phyloP scores from a whole-genome alignment of 306 rosid genomes.

The Erythrophleum fordii region DNA sequence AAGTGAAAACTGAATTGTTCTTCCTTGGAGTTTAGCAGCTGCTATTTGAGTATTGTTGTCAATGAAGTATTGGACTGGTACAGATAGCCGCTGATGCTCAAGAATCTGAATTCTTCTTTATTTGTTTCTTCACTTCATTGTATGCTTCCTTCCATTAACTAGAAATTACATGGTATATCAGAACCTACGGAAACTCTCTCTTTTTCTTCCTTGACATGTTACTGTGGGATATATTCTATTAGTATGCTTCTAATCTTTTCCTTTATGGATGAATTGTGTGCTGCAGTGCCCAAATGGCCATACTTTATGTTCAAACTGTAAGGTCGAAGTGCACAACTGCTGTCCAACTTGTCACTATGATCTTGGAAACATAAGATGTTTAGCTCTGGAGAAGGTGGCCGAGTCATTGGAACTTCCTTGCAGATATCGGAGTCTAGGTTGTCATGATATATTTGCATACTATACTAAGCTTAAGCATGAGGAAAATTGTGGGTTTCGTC shows the following conservation, averaged over 20 bases:
- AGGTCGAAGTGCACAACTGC: conserved; percentile 70
- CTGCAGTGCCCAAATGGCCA: conserved; percentile 98
- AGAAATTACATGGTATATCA: not conserved
- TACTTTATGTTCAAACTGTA: conserved; percentile 87
- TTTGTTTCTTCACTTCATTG: not conserved
- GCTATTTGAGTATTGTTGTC: not conserved
- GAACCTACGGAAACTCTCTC: conserved; percentile 15
- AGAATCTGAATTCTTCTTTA: not conserved
- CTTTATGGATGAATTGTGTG: conserved; percentile 28
- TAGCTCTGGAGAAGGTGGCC: conserved; percentile 96
- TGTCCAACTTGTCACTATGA: conserved; percentile 91
- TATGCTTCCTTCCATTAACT: conserved; percentile 18
- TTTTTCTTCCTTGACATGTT: conserved; percentile 7
- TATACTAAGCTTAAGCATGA: conserved; percentile 85
- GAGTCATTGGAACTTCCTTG: conserved; percentile 90
- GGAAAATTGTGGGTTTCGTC: conserved; percentile 80
- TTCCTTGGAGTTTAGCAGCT: not conserved
- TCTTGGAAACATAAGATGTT: conserved; percentile 85
- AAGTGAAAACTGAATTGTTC: not conserved
- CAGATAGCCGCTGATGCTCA: not conserved
- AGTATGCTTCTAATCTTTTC: conserved; percentile 35
- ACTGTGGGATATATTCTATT: conserved; percentile 17
- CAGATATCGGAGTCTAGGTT: conserved; percentile 80
- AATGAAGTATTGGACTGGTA: not conserved
- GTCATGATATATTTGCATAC: conserved; percentile 82